Percentiles rank a stretch among this genome's conserved stretches.
These are phyloP conservation scores for Syncephalastrum monosporum DNA, from an alignment of 371 early-diverging fungal species.

Conservation along the genomic window DNA sequence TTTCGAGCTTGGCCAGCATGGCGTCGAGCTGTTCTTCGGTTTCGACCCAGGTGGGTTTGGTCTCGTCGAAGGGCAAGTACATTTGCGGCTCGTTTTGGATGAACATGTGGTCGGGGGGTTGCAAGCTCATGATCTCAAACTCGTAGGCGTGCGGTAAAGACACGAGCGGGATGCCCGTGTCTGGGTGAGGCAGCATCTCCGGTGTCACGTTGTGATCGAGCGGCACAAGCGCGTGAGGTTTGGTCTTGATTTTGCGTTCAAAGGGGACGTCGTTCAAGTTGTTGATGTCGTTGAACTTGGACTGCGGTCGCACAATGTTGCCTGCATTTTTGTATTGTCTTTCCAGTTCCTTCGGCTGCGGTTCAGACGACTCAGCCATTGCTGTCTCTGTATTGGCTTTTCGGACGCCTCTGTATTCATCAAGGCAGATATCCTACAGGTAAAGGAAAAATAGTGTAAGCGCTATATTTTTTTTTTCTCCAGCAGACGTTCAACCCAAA, in stretches of 20 bases:
- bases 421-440: conserved; percentile 46
- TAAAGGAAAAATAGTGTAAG: conserved; percentile 1
- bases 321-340: conserved; percentile 52
- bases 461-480: too few species aligned
- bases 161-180: conserved; percentile 7
- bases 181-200: conserved; percentile 10
- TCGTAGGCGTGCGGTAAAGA: conserved; percentile 87
- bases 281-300: conserved; percentile 87
- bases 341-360: too few species aligned
- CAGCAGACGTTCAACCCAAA: background rate
- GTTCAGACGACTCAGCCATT: too few species aligned
- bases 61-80: conserved; percentile 60
- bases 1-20: conserved; percentile 64
- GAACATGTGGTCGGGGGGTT: conserved; percentile 76
- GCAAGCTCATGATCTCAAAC: conserved; percentile 80
- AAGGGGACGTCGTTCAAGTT: conserved; percentile 78
- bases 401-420: conserved; percentile 31
- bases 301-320: conserved; percentile 83
- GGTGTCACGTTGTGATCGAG: conserved; percentile 51
- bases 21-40: conserved; percentile 63
- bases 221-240: conserved; percentile 84
- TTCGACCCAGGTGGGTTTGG: conserved; percentile 69
- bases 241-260: conserved; percentile 72
- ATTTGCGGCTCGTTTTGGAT: conserved; percentile 54
- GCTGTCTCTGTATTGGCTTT: too few species aligned